phyloP scores from a whole-genome alignment of 345 rosid genomes.

The Heritiera fomes region DNA sequence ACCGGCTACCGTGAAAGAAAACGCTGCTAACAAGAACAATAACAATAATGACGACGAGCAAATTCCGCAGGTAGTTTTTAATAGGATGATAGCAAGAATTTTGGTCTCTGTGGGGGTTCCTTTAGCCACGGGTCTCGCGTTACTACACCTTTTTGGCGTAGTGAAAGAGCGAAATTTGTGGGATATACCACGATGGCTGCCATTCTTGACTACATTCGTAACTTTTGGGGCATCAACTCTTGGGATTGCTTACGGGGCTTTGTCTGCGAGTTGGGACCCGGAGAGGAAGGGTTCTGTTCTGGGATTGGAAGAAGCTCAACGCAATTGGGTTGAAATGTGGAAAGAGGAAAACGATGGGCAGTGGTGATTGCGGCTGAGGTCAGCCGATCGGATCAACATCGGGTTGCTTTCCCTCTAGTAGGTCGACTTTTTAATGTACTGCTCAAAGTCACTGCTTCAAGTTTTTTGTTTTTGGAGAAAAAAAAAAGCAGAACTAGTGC shows the following conservation, averaged over 20 bases:
- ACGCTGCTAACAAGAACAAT: constrained; percentile 17
- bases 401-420: neutral
- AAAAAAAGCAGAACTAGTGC: too few relatives aligned
- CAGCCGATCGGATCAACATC: neutral
- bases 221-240: constrained; percentile 64
- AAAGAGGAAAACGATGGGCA: constrained; percentile 44
- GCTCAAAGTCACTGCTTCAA: too few relatives aligned
- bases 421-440: too few relatives aligned
- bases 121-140: neutral
- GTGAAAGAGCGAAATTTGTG: neutral
- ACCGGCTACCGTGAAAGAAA: constrained; percentile 12
- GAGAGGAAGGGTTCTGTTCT: constrained; percentile 54
- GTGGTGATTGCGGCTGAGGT: neutral
- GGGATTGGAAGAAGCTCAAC: constrained; percentile 65
- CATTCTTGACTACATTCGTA: constrained; percentile 39
- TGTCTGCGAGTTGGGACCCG: constrained; percentile 78
- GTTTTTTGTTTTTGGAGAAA: too few relatives aligned
- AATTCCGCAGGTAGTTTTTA: constrained; percentile 46
- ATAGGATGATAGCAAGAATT: constrained; percentile 49
- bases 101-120: constrained; percentile 3
- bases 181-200: neutral
- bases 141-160: neutral
- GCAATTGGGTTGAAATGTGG: constrained; percentile 88
- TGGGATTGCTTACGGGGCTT: constrained; percentile 76
- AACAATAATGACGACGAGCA: constrained; percentile 38